Evolutionary conservation across 1,139 yeast species (phyloP).

Genomic region (Suhomyces coccinellae): DNA sequence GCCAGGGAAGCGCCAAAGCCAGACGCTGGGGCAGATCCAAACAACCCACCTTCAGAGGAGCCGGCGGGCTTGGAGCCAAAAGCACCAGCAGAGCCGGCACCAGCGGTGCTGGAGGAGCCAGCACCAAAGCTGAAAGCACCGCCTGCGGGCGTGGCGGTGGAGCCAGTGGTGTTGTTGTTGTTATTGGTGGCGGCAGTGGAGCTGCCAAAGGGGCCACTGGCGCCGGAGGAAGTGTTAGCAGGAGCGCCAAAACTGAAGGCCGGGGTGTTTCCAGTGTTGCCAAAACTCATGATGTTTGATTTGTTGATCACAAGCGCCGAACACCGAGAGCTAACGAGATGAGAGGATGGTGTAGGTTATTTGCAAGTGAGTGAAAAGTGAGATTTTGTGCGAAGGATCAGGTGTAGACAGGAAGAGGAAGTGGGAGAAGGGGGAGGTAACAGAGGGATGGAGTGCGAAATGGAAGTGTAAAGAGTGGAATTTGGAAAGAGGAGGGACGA

Average conservation of each 20-base stretch:
- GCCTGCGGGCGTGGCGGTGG: constrained; percentile 7
- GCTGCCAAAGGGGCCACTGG: constrained; percentile 10
- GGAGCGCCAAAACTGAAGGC: constrained; percentile 11
- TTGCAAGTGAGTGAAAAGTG: background rate
- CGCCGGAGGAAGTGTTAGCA: constrained; percentile 12
- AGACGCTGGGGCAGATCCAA: constrained; percentile 20
- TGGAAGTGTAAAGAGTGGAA: background rate
- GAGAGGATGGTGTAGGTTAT: constrained; percentile 1
- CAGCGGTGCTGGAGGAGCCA: constrained; percentile 19
- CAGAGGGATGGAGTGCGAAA: background rate
- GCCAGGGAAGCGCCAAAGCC: background rate
- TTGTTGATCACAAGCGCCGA: background rate
- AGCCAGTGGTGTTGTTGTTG: background rate
- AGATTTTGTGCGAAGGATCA: background rate
- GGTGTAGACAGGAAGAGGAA: background rate
- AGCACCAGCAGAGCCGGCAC: constrained; percentile 16
- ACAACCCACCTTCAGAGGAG: constrained; percentile 17
- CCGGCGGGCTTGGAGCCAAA: constrained; percentile 29
- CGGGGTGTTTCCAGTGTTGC: constrained; percentile 2
- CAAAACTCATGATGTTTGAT: constrained; percentile 2
- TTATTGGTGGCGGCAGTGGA: constrained; percentile 5
- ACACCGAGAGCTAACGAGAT: background rate
- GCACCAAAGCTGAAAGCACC: constrained; percentile 17
- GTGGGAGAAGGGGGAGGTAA: background rate
- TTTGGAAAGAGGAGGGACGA: background rate